Evolutionary conservation across 352 stramenopile genomes (phyloP).

Genomic region (Phytopythium oedochilum): DNA sequence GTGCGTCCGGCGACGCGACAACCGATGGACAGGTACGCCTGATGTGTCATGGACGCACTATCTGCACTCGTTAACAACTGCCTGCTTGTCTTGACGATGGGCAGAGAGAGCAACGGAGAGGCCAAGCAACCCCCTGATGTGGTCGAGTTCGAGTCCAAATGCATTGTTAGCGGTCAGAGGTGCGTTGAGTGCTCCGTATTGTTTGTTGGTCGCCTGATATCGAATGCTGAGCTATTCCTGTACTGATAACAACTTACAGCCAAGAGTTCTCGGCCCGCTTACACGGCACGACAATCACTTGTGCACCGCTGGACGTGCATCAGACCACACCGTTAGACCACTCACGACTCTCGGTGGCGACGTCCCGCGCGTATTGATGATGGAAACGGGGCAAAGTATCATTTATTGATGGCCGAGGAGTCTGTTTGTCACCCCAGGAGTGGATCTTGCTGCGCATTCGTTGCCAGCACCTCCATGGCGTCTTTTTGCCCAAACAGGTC

Average conservation of each 20-base stretch:
- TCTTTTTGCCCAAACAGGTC: constrained; percentile 38
- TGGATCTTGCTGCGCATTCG: not conserved
- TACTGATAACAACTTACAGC: too few relatives aligned
- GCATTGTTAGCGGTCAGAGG: constrained; percentile 40
- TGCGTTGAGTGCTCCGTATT: constrained; percentile 5
- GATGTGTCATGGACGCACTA: not conserved
- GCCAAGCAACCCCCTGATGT: not conserved
- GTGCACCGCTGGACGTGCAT: not conserved
- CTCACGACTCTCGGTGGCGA: not conserved
- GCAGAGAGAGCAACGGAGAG: not conserved
- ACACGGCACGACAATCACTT: constrained; percentile 2
- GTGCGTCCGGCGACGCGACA: constrained; percentile 18
- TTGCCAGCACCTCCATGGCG: constrained; percentile 17
- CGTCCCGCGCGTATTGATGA: not conserved
- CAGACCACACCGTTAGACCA: not conserved
- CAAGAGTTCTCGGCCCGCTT: constrained; percentile 1
- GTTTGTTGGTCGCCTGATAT: too few relatives aligned
- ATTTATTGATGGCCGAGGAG: not conserved
- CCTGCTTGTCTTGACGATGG: not conserved
- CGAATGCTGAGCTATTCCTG: too few relatives aligned
- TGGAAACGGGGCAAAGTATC: not conserved
- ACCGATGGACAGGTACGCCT: not conserved
- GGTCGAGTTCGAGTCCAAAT: constrained; percentile 44
- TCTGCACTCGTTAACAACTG: constrained; percentile 1
- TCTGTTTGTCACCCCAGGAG: not conserved